phyloP scores from a whole-genome alignment of 805 yeast species.

The Yarrowia alimentaria region DNA sequence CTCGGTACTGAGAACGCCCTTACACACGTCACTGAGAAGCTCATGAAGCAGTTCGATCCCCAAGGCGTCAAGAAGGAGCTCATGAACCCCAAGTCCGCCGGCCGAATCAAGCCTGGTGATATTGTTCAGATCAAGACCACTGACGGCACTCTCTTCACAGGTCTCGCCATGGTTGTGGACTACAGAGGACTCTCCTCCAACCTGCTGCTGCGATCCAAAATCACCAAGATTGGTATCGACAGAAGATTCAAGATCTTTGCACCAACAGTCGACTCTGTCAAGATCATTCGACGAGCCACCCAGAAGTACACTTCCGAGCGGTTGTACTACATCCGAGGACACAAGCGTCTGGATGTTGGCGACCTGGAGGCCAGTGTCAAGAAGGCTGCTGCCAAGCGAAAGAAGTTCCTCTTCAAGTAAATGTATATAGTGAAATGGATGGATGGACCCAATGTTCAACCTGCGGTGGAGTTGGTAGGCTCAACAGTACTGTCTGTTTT shows the following conservation, averaged over 20 bases:
- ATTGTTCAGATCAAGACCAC: conserved; percentile 70
- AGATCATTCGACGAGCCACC: conserved; percentile 68
- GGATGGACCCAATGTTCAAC: no score
- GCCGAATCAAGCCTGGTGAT: conserved; percentile 74
- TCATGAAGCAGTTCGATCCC: conserved; percentile 64
- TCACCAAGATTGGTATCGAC: conserved; percentile 83
- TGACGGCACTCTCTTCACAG: conserved; percentile 60
- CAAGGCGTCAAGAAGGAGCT: conserved; percentile 62
- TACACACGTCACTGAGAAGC: conserved; percentile 50
- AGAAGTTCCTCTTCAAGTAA: conserved; percentile 27
- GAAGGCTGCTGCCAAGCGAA: conserved; percentile 33
- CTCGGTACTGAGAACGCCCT: conserved; percentile 41
- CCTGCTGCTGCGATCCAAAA: conserved; percentile 76
- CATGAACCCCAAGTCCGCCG: conserved; percentile 48
- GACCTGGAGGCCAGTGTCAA: conserved; percentile 37
- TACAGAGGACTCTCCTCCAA: conserved; percentile 71
- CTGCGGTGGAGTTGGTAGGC: no score
- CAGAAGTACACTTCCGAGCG: conserved; percentile 76
- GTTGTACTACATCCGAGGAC: conserved; percentile 82
- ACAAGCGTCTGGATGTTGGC: conserved; percentile 42
- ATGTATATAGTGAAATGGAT: conserved; percentile 28
- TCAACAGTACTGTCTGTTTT: no score
- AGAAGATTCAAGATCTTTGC: conserved; percentile 74
- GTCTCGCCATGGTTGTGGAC: conserved; percentile 75
- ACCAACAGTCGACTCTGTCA: conserved; percentile 74